A percentile compares a stretch with the other conserved stretches of the same genome.
Evolutionary conservation across 2,329 filamentous ascomycete genomes (phyloP).

Genomic region (Chaetomium sp.): DNA sequence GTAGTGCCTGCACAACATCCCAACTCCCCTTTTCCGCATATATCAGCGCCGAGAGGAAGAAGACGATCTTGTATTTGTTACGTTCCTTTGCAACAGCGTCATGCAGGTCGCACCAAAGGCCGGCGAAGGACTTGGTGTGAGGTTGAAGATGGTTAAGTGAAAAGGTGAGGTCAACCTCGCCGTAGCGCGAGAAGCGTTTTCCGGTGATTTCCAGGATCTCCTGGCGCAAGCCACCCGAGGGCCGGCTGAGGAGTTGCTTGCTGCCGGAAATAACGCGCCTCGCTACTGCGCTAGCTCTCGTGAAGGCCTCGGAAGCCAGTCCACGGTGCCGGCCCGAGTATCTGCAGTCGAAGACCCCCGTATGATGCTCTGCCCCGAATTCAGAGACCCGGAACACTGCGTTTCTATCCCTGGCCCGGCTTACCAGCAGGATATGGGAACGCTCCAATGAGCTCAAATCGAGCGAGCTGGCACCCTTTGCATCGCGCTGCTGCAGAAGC

Average conservation of each 20-base stretch:
- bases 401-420: conserved; percentile 42
- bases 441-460: not conserved
- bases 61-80: conserved; percentile 25
- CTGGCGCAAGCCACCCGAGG: not conserved
- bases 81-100: conserved; percentile 6
- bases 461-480: not conserved
- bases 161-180: conserved; percentile 18
- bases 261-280: not conserved
- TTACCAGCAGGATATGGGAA: conserved; percentile 15
- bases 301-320: not conserved
- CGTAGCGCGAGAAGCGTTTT: conserved; percentile 11
- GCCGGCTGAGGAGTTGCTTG: conserved; percentile 4
- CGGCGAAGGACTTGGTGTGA: not conserved
- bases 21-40: conserved; percentile 14
- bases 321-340: conserved; percentile 23
- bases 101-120: conserved; percentile 28
- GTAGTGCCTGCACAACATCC: conserved; percentile 26
- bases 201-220: conserved; percentile 12
- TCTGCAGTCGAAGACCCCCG: not conserved
- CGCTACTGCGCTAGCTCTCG: not conserved
- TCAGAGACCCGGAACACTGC: conserved; percentile 42
- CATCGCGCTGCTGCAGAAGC: not conserved
- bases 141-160: conserved; percentile 4
- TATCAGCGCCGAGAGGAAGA: conserved; percentile 27
- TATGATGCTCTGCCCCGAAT: conserved; percentile 37